phyloP scores from a whole-genome alignment of 768 basidiomycete species.

The Leccinum boreale region DNA sequence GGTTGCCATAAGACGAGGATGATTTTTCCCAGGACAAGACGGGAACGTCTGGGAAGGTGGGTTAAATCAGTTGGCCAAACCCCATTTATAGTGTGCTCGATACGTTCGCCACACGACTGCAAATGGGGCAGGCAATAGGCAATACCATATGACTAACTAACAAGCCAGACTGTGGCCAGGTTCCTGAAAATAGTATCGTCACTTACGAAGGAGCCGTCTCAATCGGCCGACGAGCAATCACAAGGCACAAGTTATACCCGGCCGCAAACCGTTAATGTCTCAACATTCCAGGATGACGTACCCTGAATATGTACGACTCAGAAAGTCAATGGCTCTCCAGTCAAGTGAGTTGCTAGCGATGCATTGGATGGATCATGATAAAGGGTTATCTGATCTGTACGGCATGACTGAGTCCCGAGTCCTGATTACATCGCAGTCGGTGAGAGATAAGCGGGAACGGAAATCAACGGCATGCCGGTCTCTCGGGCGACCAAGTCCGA shows the following conservation, averaged over 20 bases:
- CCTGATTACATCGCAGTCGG: not conserved
- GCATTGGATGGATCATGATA: too few species aligned
- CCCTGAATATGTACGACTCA: too few species aligned
- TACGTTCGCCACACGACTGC: not conserved
- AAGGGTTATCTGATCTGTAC: too few species aligned
- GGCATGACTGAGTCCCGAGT: too few species aligned
- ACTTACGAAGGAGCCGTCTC: not conserved
- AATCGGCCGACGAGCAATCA: too few species aligned
- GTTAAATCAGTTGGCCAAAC: too few species aligned
- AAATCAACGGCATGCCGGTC: conserved; percentile 39
- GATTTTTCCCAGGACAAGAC: not conserved
- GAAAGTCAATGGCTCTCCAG: too few species aligned
- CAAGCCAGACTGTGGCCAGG: not conserved
- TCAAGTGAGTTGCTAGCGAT: too few species aligned
- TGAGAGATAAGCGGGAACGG: conserved; percentile 51
- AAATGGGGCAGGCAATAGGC: not conserved
- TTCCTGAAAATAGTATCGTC: not conserved
- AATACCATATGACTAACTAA: not conserved
- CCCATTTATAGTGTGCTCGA: not conserved
- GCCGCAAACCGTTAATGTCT: too few species aligned
- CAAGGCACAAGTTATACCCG: too few species aligned
- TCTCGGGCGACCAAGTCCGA: conserved; percentile 38
- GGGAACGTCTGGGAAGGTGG: not conserved
- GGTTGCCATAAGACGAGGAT: not conserved
- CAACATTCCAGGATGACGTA: too few species aligned